These are phyloP conservation scores for Allium fistulosum DNA, from an alignment of 106 monocot genomes.

Conservation along the genomic window DNA sequence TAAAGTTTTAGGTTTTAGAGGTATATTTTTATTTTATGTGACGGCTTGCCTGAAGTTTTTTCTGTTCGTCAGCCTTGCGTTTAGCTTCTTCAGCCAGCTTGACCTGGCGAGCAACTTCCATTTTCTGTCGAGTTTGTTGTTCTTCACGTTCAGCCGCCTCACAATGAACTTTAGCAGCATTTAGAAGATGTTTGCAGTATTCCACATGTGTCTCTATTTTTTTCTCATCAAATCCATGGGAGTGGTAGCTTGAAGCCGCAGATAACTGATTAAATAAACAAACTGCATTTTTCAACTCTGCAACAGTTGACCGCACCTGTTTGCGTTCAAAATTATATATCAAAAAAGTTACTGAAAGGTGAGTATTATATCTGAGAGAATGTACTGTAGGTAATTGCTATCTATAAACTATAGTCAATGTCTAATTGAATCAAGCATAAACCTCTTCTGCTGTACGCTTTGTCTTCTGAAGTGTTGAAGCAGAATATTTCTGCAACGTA, in stretches of 20 bases:
- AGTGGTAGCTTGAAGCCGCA: conserved; percentile 55
- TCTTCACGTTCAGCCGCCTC: conserved; percentile 96
- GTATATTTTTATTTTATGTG: no score
- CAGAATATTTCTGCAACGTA: conserved; percentile 98
- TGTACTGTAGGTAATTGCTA: background rate
- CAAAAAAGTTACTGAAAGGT: no score
- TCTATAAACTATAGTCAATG: background rate
- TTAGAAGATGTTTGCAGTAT: conserved; percentile 92
- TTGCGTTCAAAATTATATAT: no score
- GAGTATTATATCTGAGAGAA: no score
- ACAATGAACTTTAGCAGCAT: conserved; percentile 94
- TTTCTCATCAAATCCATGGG: conserved; percentile 95
- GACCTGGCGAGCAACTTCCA: conserved; percentile 90
- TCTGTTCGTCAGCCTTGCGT: conserved; percentile 93
- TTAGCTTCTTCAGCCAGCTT: conserved; percentile 90
- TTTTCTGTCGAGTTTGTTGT: conserved; percentile 80
- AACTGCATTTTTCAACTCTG: conserved; percentile 95
- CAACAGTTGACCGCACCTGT: conserved; percentile 82
- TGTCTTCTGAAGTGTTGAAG: conserved; percentile 82
- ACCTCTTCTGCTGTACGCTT: conserved; percentile 97
- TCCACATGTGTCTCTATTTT: conserved; percentile 90
- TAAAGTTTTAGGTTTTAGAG: no score
- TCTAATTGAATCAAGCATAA: no score
- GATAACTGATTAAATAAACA: conserved; percentile 82
- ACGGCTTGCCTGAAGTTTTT: conserved; percentile 60